These are phyloP conservation scores for Aspergillus coremiiformis DNA, from an alignment of 495 filamentous ascomycete species.

Conservation along the genomic window DNA sequence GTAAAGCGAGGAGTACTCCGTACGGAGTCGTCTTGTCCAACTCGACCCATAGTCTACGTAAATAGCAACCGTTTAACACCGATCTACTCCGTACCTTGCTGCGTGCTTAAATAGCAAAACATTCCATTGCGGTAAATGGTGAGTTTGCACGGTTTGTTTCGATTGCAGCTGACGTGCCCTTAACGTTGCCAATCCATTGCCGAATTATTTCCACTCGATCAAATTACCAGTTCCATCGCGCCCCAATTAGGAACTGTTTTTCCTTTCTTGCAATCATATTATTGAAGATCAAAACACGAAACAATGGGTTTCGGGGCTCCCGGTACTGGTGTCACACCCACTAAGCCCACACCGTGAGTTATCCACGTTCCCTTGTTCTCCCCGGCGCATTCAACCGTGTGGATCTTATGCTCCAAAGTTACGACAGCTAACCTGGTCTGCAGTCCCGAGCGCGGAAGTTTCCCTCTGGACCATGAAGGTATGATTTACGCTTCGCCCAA, in stretches of 20 bases:
- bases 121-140: slow-evolving; percentile 32
- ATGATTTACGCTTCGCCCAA: too few species aligned
- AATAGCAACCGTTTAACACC: too few species aligned
- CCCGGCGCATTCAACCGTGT: neutral
- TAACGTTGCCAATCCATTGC: neutral
- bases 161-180: neutral
- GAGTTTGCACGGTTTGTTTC: neutral
- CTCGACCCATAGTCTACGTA: too few species aligned
- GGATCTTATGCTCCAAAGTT: neutral
- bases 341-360: slow-evolving; percentile 73
- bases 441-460: slow-evolving; percentile 90
- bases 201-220: neutral
- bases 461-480: slow-evolving; percentile 95
- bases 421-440: neutral
- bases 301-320: slow-evolving; percentile 67
- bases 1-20: too few species aligned
- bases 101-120: slow-evolving; percentile 42
- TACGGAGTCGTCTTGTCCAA: too few species aligned
- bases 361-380: neutral
- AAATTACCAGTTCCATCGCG: neutral
- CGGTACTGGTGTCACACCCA: slow-evolving; percentile 58
- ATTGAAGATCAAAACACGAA: neutral
- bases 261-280: neutral
- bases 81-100: too few species aligned
- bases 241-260: neutral